Conservation (phyloP, 2,329 filamentous ascomycete species). For the Dactylellina leptospora region DNA sequence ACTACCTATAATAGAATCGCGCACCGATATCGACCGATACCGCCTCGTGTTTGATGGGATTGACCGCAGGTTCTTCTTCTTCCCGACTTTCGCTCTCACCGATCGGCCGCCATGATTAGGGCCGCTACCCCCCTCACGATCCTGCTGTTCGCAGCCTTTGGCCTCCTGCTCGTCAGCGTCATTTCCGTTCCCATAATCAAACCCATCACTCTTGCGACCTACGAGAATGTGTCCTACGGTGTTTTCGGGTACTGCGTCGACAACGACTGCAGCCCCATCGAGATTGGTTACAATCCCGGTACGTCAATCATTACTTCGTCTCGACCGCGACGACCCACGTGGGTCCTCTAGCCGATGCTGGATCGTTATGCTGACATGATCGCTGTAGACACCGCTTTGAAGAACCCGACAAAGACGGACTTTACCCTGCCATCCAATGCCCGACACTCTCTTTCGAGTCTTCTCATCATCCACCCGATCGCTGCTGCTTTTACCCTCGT, state of each 20-base stretch:
- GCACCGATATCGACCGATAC: background rate
- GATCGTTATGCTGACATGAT: background rate
- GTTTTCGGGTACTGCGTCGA: slow-evolving; percentile 87
- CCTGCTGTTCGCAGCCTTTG: slow-evolving; percentile 85
- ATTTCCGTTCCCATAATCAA: slow-evolving; percentile 91
- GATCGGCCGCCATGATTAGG: slow-evolving; percentile 67
- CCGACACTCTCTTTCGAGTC: slow-evolving; percentile 77
- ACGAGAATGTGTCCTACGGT: slow-evolving; percentile 80
- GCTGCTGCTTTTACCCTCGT: slow-evolving; percentile 85
- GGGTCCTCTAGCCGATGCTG: too few relatives aligned
- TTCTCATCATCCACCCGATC: slow-evolving; percentile 91
- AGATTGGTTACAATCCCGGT: slow-evolving; percentile 88
- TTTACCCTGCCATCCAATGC: slow-evolving; percentile 73
- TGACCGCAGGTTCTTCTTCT: background rate
- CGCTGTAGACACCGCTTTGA: slow-evolving; percentile 56
- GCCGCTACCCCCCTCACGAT: slow-evolving; percentile 91
- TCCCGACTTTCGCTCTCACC: slow-evolving; percentile 10
- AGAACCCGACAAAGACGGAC: slow-evolving; percentile 63
- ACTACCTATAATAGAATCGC: background rate
- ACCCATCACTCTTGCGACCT: slow-evolving; percentile 81
- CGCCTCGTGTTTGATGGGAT: slow-evolving; percentile 12
- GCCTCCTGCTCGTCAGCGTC: slow-evolving; percentile 81
- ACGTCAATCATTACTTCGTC: slow-evolving; percentile 58
- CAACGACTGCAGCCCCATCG: slow-evolving; percentile 72
- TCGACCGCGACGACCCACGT: background rate